phyloP scores from a whole-genome alignment of 306 rosid genomes.

The Arachis stenosperma region DNA sequence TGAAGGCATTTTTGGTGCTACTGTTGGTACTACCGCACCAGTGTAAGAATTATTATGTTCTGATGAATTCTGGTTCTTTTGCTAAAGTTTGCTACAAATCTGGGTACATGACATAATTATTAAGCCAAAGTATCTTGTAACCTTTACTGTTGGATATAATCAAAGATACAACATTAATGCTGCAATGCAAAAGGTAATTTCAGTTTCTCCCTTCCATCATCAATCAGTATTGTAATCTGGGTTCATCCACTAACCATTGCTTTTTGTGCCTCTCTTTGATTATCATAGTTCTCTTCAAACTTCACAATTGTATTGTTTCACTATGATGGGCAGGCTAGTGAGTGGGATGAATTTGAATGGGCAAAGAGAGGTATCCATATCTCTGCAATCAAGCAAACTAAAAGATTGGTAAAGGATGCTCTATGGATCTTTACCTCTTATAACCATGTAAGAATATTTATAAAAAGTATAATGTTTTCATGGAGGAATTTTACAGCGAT shows the following conservation, averaged over 20 bases:
- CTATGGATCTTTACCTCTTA: too few relatives aligned
- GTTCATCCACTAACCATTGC: background rate
- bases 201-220: background rate
- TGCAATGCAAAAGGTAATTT: slow-evolving; percentile 74
- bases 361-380: slow-evolving; percentile 81
- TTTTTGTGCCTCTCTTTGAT: slow-evolving; percentile 12
- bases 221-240: background rate
- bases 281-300: slow-evolving; percentile 77
- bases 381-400: slow-evolving; percentile 77
- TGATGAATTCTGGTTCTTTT: background rate
- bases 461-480: background rate
- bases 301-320: slow-evolving; percentile 88
- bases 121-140: slow-evolving; percentile 70
- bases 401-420: slow-evolving; percentile 61
- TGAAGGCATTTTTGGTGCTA: slow-evolving; percentile 84
- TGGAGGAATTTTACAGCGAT: slow-evolving; percentile 25
- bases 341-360: slow-evolving; percentile 88
- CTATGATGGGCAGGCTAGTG: slow-evolving; percentile 83
- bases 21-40: slow-evolving; percentile 83
- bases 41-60: slow-evolving; percentile 65
- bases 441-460: too few relatives aligned
- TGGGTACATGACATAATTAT: slow-evolving; percentile 60
- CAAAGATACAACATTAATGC: slow-evolving; percentile 76
- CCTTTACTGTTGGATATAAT: slow-evolving; percentile 80
- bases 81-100: background rate